Evolutionary conservation across 2,329 filamentous ascomycete genomes (phyloP).

Genomic region (Apiospora aurea): DNA sequence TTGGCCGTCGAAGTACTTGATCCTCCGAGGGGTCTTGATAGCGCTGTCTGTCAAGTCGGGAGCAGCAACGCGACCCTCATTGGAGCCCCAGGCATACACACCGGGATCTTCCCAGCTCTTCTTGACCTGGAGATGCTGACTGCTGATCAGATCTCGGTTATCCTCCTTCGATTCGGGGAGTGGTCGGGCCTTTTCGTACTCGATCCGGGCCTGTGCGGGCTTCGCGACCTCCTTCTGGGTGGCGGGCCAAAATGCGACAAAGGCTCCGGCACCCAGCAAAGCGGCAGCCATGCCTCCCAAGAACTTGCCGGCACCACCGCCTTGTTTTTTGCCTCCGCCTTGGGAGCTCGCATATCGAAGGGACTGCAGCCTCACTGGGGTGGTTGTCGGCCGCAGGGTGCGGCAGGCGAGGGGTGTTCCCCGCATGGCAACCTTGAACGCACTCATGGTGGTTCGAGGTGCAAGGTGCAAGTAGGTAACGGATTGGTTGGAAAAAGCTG

Average conservation of each 20-base stretch:
- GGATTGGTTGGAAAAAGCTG: background rate
- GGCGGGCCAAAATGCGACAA: conserved; percentile 35
- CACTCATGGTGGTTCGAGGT: conserved; percentile 29
- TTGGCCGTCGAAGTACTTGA: conserved; percentile 84
- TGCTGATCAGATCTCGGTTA: conserved; percentile 77
- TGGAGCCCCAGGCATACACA: conserved; percentile 93
- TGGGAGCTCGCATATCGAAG: conserved; percentile 35
- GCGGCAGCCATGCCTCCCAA: conserved; percentile 37
- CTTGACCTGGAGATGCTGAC: conserved; percentile 87
- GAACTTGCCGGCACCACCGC: conserved; percentile 31
- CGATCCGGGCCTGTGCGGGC: conserved; percentile 57
- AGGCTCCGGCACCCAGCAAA: conserved; percentile 34
- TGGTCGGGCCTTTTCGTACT: conserved; percentile 72
- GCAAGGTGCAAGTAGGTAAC: background rate
- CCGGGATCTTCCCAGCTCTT: conserved; percentile 83
- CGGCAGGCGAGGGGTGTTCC: conserved; percentile 32
- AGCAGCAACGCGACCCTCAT: conserved; percentile 83
- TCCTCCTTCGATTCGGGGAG: conserved; percentile 71
- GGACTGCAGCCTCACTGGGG: conserved; percentile 29
- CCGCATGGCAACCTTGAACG: conserved; percentile 33
- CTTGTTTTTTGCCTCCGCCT: conserved; percentile 21
- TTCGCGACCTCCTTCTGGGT: conserved; percentile 33
- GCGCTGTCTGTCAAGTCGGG: conserved; percentile 79
- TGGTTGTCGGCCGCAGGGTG: conserved; percentile 25
- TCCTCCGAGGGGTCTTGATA: conserved; percentile 80